Evolutionary conservation across 2,329 filamentous ascomycete species (phyloP).

Genomic region (Fusarium hostae): DNA sequence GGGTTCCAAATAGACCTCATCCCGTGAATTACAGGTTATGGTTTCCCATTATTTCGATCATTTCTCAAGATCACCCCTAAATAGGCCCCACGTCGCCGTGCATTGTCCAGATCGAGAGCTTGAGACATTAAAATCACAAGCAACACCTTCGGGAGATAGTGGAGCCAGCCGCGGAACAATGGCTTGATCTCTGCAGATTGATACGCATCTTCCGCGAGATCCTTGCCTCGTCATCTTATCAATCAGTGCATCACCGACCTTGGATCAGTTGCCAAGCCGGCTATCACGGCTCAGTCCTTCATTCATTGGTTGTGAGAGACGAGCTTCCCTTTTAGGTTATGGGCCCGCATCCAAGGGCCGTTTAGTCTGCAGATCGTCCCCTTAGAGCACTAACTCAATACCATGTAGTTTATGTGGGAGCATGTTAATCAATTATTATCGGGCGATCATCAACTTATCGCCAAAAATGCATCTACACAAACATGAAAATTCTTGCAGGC

Average conservation of each 20-base stretch:
- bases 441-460: not conserved
- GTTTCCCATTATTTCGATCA: rapidly evolving
- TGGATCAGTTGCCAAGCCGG: conserved; percentile 25
- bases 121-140: conserved; percentile 1
- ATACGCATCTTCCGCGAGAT: not conserved
- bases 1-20: no score
- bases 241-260: conserved; percentile 27
- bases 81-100: not conserved
- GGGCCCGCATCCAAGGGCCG: not conserved
- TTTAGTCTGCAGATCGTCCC: not conserved
- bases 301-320: not conserved
- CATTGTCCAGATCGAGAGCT: not conserved
- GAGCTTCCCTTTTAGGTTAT: conserved; percentile 7
- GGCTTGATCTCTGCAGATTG: conserved; percentile 4
- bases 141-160: not conserved
- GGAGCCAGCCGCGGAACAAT: not conserved
- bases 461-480: not conserved
- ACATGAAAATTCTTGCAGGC: not conserved
- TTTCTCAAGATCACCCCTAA: rapidly evolving
- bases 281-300: conserved; percentile 6
- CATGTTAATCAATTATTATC: not conserved
- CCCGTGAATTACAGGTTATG: rapidly evolving
- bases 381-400: not conserved
- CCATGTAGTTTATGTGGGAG: rapidly evolving
- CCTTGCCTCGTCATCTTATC: conserved; percentile 20